phyloP scores from a whole-genome alignment of 352 stramenopile species.

The Phytophthora hibernalis region DNA sequence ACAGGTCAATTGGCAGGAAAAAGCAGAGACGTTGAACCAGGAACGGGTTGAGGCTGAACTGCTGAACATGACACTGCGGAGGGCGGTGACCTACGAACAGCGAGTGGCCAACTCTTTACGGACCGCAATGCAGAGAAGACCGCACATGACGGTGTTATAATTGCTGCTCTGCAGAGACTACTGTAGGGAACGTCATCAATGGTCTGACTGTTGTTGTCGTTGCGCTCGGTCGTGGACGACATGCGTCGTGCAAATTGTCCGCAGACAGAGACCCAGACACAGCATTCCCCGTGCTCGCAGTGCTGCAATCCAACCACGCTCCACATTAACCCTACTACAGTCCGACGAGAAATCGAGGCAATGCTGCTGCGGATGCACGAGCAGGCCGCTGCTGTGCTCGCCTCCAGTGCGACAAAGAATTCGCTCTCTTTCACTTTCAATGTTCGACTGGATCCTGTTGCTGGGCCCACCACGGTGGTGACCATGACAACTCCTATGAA shows the following conservation, averaged over 20 bases:
- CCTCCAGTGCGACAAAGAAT: background rate
- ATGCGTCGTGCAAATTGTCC: background rate
- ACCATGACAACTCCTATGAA: conserved; percentile 18
- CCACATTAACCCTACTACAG: conserved; percentile 16
- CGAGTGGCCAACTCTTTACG: conserved; percentile 19
- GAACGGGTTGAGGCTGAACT: conserved; percentile 15
- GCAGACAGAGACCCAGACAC: background rate
- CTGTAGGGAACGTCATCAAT: background rate
- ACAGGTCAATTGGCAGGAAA: conserved; percentile 3
- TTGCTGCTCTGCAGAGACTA: background rate
- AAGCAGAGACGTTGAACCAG: conserved; percentile 7
- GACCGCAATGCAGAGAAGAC: conserved; percentile 13
- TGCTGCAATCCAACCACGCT: conserved; percentile 26
- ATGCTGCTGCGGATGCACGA: conserved; percentile 14
- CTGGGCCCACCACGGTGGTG: conserved; percentile 11
- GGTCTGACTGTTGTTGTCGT: conserved; percentile 1
- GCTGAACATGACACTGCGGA: conserved; percentile 16
- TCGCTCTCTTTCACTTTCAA: conserved; percentile 16
- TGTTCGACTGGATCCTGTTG: conserved; percentile 7
- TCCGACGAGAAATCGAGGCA: conserved; percentile 17
- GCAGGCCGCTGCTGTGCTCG: background rate
- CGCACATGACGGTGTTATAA: conserved; percentile 13
- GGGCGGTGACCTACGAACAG: conserved; percentile 10
- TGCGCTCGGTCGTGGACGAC: conserved; percentile 7
- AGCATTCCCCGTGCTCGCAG: conserved; percentile 1